phyloP scores from a whole-genome alignment of 495 filamentous ascomycete species.

The Neurospora tetrasperma region DNA sequence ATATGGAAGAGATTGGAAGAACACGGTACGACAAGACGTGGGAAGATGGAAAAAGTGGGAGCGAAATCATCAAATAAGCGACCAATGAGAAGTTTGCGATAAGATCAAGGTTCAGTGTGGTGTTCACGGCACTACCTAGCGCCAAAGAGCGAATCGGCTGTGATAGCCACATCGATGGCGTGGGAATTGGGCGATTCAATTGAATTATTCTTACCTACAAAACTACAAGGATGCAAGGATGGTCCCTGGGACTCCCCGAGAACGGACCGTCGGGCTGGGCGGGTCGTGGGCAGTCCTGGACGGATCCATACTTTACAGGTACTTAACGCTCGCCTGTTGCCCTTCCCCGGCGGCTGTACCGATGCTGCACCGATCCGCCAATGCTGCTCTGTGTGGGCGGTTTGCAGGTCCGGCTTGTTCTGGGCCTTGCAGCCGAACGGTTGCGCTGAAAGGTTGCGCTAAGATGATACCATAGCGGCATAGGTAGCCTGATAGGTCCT shows the following conservation, averaged over 20 bases:
- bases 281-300: background rate
- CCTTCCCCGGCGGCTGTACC: background rate
- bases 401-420: background rate
- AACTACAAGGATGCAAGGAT: background rate
- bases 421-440: background rate
- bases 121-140: background rate
- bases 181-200: conserved; percentile 9
- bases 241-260: background rate
- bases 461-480: background rate
- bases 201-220: conserved; percentile 11
- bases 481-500: background rate
- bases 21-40: background rate
- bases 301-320: background rate
- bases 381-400: background rate
- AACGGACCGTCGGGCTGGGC: background rate
- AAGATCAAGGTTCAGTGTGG: conserved; percentile 1
- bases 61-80: background rate
- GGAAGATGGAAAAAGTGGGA: background rate
- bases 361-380: background rate
- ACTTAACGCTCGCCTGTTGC: background rate
- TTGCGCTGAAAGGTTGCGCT: background rate
- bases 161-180: background rate
- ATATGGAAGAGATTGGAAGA: background rate
- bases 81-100: conserved; percentile 6
- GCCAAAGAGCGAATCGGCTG: conserved; percentile 8